Evolutionary conservation across 495 filamentous ascomycete genomes (phyloP), one percentile per base, ranked within the genome.

Genomic region (Hypoxylon fragiforme): DNA sequence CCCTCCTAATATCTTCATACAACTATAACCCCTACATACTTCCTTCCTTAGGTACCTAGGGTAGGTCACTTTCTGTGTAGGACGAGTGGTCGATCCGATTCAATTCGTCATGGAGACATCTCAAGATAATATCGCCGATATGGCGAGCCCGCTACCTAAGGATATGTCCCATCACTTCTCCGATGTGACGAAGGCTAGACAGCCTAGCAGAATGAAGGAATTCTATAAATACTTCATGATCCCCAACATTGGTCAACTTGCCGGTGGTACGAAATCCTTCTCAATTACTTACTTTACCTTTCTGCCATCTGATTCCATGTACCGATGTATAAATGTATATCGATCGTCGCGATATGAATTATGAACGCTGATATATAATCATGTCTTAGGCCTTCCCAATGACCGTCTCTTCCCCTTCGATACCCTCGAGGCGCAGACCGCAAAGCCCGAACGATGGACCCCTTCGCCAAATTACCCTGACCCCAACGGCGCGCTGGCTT

Each of bases 181-280:
- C 3, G 76, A 78, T 38, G 73, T 80, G 20, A 86, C 89, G 48
- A 84, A 82, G 59, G 77, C 78, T 14, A 81, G 91, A 9, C 46
- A 67, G 3, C 69, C 80, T 7, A 94, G 83, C 63, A 70, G 64
- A 22, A 78, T 95, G 57, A 96, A 96, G 70, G 50, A 72, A 24
- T 87, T 91, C 61, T 96, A 96, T 70, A 92, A 90, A 63, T 94
- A 88, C 65, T 95, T 92, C 56, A 14, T 63, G 15, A 90, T 92
- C 45, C 90, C 91, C 0, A 85, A 85, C 16, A 91, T 96, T 60
- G 81, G 79, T 9, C 95, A 97, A 68, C 67, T 96, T n/a, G 90
- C 92, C 26, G 92, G 91, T 57, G 91, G 92, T 92, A 71, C 21
- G 81, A 76, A 31, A 39, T 12, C 20, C 45, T 39, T 54, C 31